Base-by-base conservation (phyloP, 306 rosid species). In the Rubus parviflorus region DNA sequence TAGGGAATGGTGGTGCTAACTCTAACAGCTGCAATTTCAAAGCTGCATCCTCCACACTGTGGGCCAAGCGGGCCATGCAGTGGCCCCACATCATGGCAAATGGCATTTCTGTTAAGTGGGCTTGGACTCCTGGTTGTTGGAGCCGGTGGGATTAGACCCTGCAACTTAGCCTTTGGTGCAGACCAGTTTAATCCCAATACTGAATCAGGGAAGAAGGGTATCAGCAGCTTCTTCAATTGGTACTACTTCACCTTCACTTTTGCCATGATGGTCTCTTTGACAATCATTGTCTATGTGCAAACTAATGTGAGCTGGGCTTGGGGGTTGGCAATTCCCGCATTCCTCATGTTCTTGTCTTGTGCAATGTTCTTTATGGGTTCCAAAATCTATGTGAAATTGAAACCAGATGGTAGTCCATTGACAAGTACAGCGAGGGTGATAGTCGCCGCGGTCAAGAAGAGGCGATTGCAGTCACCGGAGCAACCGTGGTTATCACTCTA, bases 151-250 rank as follows among this genome's bases (percentile, higher is more conserved):
- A 77, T 92, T 30, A 74, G 98, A 75, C 98, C 98, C 7, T 92
- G 97, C 80, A 94, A 89, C 75, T 75, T 94, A 72, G 96, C 97
- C 51, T 94, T 94, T 57, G 98, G 98, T 35, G 97, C 89, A 2
- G 98, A 94, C 84, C 98, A 94, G 80, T 94, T 94, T 85, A 83
- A 94, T 63, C 95, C 98, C 30, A 84, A 90, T 0, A 86, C 91
- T 47, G 92, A 92, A 30, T 83, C 97, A 16, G 97, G 98, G 25
- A 94, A 94, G 75, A 86, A 76, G 23, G 98, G 96, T 8, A 81
- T 87, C 70, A 84, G 85, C 42, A 94, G 97, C 75, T 94, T 92
- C 85, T 92, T 94, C 94, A 94, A 94, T 86, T 94, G 98, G 98
- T 94, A 94, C 78, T 82, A 92, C 64, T 90, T 94, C 78, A 87